Conservation (phyloP, 345 rosid genomes). For the Moricandia moricandioides region DNA sequence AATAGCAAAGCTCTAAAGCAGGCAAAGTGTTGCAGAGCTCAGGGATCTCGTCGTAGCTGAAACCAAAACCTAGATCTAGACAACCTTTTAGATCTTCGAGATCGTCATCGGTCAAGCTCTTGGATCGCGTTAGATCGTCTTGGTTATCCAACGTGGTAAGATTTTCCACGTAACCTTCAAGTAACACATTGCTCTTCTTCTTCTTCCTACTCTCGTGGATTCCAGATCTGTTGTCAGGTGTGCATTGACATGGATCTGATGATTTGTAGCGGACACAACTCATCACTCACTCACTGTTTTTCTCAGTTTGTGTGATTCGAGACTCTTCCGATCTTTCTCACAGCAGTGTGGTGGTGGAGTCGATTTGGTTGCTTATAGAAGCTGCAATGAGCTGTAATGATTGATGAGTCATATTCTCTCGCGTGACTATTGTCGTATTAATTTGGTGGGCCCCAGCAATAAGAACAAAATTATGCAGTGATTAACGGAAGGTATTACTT, state of each 20-base stretch:
- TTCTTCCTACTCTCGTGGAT: constrained; percentile 14
- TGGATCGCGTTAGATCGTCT: constrained; percentile 69
- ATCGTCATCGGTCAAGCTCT: constrained; percentile 91
- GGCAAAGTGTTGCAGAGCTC: constrained; percentile 94
- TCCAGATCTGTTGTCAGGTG: neutral
- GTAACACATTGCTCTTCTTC: constrained; percentile 75
- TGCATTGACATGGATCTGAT: neutral
- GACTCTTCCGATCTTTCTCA: neutral
- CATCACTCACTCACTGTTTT: neutral
- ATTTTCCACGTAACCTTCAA: constrained; percentile 68
- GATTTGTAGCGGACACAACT: neutral
- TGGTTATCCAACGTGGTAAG: constrained; percentile 22
- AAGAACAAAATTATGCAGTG: neutral
- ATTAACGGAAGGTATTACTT: neutral
- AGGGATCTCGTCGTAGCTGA: constrained; percentile 92
- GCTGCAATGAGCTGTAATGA: constrained; percentile 1
- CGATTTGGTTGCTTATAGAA: constrained; percentile 20
- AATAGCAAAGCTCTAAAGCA: constrained; percentile 90
- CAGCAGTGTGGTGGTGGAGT: neutral
- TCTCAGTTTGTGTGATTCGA: neutral
- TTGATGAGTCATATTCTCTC: neutral
- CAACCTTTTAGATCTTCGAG: constrained; percentile 89
- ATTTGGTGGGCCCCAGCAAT: neutral
- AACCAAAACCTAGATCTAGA: constrained; percentile 91
- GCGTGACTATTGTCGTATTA: neutral